Percentiles rank a stretch among this genome's conserved stretches.
Evolutionary conservation across 2,329 filamentous ascomycete genomes (phyloP).

Genomic region (Nigrograna mackinnonii): DNA sequence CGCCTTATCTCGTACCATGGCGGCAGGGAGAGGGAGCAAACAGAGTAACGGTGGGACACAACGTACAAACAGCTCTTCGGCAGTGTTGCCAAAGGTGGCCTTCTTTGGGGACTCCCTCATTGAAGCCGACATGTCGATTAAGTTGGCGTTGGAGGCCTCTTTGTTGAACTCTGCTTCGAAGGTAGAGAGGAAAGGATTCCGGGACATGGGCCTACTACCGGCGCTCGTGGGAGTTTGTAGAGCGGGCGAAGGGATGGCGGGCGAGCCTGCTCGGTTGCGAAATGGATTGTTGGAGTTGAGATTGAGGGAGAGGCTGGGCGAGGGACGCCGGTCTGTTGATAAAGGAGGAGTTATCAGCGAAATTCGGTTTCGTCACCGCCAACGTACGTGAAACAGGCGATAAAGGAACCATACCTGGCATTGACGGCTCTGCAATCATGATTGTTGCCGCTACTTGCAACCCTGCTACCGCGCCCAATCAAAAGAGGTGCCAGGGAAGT

Average conservation of each 20-base stretch:
- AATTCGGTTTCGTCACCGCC: constrained; percentile 32
- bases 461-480: constrained; percentile 38
- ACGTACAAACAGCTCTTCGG: constrained; percentile 80
- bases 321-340: constrained; percentile 49
- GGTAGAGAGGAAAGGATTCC: constrained; percentile 76
- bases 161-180: constrained; percentile 47
- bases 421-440: constrained; percentile 46
- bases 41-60: constrained; percentile 13
- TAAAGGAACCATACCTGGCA: constrained; percentile 43
- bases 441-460: constrained; percentile 35
- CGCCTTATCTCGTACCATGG: background rate
- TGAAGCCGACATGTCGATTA: constrained; percentile 42
- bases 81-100: constrained; percentile 52
- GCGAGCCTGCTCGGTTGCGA: constrained; percentile 72
- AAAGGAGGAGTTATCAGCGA: constrained; percentile 31
- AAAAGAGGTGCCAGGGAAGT: constrained; percentile 26
- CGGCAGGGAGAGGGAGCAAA: too few species aligned
- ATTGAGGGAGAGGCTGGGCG: constrained; percentile 64
- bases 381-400: constrained; percentile 38
- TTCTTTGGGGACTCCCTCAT: constrained; percentile 49
- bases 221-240: constrained; percentile 51
- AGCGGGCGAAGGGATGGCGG: constrained; percentile 38
- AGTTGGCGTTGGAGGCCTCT: constrained; percentile 28
- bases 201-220: constrained; percentile 69
- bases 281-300: constrained; percentile 78